phyloP scores from a whole-genome alignment of 2,329 filamentous ascomycete species.

The Trichoderma arundinaceum region DNA sequence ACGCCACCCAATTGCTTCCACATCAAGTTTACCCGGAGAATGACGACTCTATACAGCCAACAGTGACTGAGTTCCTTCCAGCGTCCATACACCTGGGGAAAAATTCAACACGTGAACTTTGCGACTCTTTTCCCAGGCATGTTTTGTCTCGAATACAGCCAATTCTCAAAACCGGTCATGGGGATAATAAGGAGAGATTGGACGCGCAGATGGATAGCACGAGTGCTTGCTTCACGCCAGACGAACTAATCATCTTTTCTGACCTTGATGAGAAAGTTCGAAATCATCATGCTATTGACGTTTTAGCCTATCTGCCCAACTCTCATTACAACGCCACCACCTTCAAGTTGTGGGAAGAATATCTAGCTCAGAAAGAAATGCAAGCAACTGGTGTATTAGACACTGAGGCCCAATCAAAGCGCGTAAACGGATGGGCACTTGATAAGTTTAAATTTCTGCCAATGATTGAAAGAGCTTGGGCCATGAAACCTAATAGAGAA shows the following conservation, averaged over 20 bases:
- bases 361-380: slow-evolving; percentile 49
- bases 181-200: slow-evolving; percentile 39
- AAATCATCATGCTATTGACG: slow-evolving; percentile 51
- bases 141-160: slow-evolving; percentile 43
- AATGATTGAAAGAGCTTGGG: slow-evolving; percentile 58
- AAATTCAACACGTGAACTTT: slow-evolving; percentile 40
- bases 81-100: slow-evolving; percentile 36
- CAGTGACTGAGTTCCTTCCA: slow-evolving; percentile 42
- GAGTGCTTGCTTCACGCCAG: slow-evolving; percentile 55
- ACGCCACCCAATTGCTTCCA: neutral
- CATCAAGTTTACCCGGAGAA: slow-evolving; percentile 14
- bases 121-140: slow-evolving; percentile 43
- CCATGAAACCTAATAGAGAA: slow-evolving; percentile 51
- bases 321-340: slow-evolving; percentile 42
- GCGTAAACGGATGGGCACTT: slow-evolving; percentile 55
- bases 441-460: slow-evolving; percentile 65
- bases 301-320: slow-evolving; percentile 53
- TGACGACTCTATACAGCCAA: slow-evolving; percentile 36
- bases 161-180: slow-evolving; percentile 44
- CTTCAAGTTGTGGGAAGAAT: slow-evolving; percentile 36
- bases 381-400: slow-evolving; percentile 43
- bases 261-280: slow-evolving; percentile 54
- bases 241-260: slow-evolving; percentile 55
- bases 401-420: slow-evolving; percentile 40
- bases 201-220: slow-evolving; percentile 57